Percentiles rank a stretch among this genome's conserved stretches.
These are phyloP conservation scores for Haberlea rhodopensis DNA, from an alignment of 257 asterid genomes.

Conservation along the genomic window DNA sequence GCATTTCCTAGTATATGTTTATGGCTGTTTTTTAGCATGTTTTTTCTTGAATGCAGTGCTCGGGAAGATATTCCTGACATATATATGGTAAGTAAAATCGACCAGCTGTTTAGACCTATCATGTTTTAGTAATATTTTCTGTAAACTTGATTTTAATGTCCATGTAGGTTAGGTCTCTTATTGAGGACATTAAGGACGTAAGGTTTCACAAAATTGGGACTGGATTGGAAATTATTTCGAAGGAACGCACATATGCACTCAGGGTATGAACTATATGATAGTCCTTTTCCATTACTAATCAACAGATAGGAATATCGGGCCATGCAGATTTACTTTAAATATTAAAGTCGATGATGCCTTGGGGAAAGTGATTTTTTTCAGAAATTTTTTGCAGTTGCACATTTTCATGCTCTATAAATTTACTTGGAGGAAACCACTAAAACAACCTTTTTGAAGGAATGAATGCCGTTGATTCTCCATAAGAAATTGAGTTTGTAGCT, in stretches of 20 bases:
- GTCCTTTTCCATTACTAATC: slow-evolving; percentile 19
- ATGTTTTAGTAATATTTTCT: slow-evolving; percentile 4
- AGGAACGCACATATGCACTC: slow-evolving; percentile 64
- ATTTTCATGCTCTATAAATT: not conserved
- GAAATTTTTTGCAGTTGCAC: slow-evolving; percentile 6
- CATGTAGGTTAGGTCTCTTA: slow-evolving; percentile 73
- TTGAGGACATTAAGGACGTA: slow-evolving; percentile 95
- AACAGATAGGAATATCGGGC: slow-evolving; percentile 3
- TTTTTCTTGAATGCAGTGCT: slow-evolving; percentile 55
- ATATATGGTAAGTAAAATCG: slow-evolving; percentile 67
- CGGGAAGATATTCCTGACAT: slow-evolving; percentile 77
- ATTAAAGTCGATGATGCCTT: not conserved
- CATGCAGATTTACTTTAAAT: slow-evolving; percentile 8
- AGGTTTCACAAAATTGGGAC: slow-evolving; percentile 89
- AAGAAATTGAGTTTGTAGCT: slow-evolving; percentile 8
- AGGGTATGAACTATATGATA: slow-evolving; percentile 68
- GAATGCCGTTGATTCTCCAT: not conserved
- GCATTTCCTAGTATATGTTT: slow-evolving; percentile 16
- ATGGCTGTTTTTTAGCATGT: slow-evolving; percentile 24
- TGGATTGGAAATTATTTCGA: slow-evolving; percentile 78
- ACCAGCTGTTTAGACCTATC: not conserved
- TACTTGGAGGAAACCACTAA: not conserved
- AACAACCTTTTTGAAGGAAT: slow-evolving; percentile 4
- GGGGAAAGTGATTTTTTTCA: not conserved
- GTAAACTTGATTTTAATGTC: slow-evolving; percentile 24